These are phyloP conservation scores for Helicocarpus griseus DNA, from an alignment of 2,329 filamentous ascomycete genomes.

Conservation along the genomic window DNA sequence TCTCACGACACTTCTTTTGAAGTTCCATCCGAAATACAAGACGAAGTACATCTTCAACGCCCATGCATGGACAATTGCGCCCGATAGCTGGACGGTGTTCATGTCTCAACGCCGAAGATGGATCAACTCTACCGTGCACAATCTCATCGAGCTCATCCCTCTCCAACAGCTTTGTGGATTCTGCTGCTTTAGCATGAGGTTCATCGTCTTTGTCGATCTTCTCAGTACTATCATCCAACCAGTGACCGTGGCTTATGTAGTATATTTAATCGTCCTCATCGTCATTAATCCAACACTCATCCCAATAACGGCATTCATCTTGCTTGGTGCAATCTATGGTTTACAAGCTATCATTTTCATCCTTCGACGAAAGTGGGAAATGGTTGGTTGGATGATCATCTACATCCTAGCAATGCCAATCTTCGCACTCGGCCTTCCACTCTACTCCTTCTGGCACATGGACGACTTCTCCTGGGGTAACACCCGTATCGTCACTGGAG, in stretches of 20 bases:
- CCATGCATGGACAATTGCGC: slow-evolving; percentile 93
- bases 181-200: slow-evolving; percentile 99
- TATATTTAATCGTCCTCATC: slow-evolving; percentile 75
- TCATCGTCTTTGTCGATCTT: slow-evolving; percentile 90
- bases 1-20: slow-evolving; percentile 85
- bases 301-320: slow-evolving; percentile 76
- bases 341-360: slow-evolving; percentile 97
- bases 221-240: slow-evolving; percentile 87
- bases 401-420: slow-evolving; percentile 87
- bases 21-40: slow-evolving; percentile 89
- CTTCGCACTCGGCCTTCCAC: slow-evolving; percentile 78
- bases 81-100: slow-evolving; percentile 89
- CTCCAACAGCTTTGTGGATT: slow-evolving; percentile 93
- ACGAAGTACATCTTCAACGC: slow-evolving; percentile 92
- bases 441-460: slow-evolving; percentile 99
- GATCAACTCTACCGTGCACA: slow-evolving; percentile 99
- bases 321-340: slow-evolving; percentile 94
- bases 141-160: slow-evolving; percentile 89
- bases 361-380: slow-evolving; percentile 93
- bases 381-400: slow-evolving; percentile 98
- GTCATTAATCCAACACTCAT: slow-evolving; percentile 53
- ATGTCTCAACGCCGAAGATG: slow-evolving; percentile 96
- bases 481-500: slow-evolving; percentile 91
- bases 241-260: slow-evolving; percentile 80
- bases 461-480: slow-evolving; percentile 99